Evolutionary conservation across 805 yeast genomes (phyloP).

Genomic region (Pichia exigua): DNA sequence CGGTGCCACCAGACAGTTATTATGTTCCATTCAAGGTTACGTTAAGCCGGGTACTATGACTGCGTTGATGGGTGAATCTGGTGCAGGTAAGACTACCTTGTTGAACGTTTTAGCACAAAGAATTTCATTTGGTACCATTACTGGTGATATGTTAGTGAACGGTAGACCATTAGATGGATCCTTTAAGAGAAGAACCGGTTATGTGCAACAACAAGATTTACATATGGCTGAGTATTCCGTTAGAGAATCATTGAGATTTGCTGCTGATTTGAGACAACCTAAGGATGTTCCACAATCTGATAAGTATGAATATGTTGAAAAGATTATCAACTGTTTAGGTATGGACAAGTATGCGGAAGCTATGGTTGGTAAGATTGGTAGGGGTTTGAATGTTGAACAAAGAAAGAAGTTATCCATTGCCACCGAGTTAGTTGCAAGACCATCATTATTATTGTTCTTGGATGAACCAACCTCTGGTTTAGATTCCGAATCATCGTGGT

Average conservation of each 20-base stretch:
- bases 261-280: conserved; percentile 41
- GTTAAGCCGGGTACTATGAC: conserved; percentile 49
- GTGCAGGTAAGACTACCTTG: conserved; percentile 58
- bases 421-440: conserved; percentile 47
- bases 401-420: conserved; percentile 47
- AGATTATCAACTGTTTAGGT: conserved; percentile 31
- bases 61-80: conserved; percentile 59
- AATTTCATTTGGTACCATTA: conserved; percentile 42
- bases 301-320: conserved; percentile 38
- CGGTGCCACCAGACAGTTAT: conserved; percentile 33
- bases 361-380: conserved; percentile 38
- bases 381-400: conserved; percentile 49
- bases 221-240: conserved; percentile 44
- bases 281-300: conserved; percentile 36
- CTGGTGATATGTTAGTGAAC: conserved; percentile 53
- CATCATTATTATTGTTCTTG: conserved; percentile 42
- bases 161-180: conserved; percentile 42
- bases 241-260: conserved; percentile 40
- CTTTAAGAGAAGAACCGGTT: conserved; percentile 47
- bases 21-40: conserved; percentile 38
- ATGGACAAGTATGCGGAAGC: conserved; percentile 48
- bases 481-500: conserved; percentile 54
- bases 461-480: conserved; percentile 55
- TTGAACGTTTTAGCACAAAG: conserved; percentile 47
- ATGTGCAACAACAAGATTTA: conserved; percentile 50